These are phyloP conservation scores for Avena eriantha DNA, from an alignment of 176 grass and related monocot species.

Conservation along the genomic window DNA sequence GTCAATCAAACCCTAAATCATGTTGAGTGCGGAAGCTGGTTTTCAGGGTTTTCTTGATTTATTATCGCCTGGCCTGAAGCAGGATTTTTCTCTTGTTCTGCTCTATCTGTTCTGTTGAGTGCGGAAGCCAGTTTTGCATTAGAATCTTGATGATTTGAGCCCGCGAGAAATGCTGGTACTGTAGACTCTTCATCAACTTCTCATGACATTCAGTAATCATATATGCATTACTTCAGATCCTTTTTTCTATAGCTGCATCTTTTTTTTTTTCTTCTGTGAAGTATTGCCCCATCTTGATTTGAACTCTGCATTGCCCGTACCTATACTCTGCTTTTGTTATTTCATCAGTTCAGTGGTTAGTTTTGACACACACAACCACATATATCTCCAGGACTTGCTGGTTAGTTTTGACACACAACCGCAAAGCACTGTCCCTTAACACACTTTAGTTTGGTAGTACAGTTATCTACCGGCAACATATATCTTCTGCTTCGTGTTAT, in stretches of 20 bases:
- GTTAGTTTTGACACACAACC: too few relatives aligned
- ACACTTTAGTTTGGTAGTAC: not conserved
- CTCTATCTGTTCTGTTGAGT: not conserved
- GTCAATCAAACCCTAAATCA: slow-evolving; percentile 37
- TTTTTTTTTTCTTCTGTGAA: not conserved
- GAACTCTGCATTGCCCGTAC: not conserved
- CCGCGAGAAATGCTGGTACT: not conserved
- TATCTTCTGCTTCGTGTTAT: not conserved
- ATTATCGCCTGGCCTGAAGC: not conserved
- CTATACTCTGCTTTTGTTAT: too few relatives aligned
- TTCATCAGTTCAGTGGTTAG: slow-evolving; percentile 8
- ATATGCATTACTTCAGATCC: not conserved
- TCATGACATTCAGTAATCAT: slow-evolving; percentile 15
- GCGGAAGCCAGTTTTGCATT: not conserved
- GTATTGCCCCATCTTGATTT: not conserved
- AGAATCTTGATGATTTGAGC: not conserved
- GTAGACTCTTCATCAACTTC: not conserved
- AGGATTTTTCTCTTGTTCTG: not conserved
- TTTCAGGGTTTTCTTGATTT: not conserved
- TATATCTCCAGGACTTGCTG: not conserved
- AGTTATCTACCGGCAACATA: not conserved
- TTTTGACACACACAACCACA: not conserved
- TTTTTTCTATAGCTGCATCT: not conserved
- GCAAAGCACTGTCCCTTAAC: not conserved
- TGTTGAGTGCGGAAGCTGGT: not conserved